These are phyloP conservation scores for Eimeria acervulina DNA, from an alignment of 169 alveolate genomes.

Conservation along the genomic window DNA sequence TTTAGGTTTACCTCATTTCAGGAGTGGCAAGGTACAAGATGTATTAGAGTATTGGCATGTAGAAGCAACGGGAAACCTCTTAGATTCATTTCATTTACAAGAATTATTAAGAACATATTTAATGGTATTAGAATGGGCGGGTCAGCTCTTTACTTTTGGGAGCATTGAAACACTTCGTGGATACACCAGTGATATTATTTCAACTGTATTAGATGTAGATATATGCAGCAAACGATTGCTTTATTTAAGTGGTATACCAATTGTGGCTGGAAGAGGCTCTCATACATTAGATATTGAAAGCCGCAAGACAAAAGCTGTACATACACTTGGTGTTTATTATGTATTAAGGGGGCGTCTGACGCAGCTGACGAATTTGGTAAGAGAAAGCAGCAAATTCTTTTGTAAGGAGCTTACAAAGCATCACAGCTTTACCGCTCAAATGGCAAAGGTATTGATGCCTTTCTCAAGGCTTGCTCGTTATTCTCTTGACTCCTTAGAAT, in stretches of 20 bases:
- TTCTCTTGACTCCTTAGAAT: slow-evolving; percentile 22
- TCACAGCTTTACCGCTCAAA: not conserved
- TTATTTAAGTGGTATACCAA: not conserved
- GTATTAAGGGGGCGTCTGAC: not conserved
- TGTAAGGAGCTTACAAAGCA: not conserved
- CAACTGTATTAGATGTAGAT: not conserved
- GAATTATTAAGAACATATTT: slow-evolving; percentile 1
- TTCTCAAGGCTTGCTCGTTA: slow-evolving; percentile 27
- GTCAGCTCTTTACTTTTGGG: not conserved
- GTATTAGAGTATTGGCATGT: slow-evolving; percentile 43
- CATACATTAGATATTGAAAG: not conserved
- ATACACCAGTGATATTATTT: not conserved
- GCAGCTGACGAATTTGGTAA: not conserved
- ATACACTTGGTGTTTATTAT: not conserved
- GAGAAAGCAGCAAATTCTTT: slow-evolving; percentile 24
- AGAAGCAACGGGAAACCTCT: not conserved
- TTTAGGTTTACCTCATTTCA: not conserved
- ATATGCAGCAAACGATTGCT: slow-evolving; percentile 28
- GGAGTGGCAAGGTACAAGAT: slow-evolving; percentile 31
- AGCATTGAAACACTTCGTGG: not conserved
- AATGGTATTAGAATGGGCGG: not conserved
- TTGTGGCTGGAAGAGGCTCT: not conserved
- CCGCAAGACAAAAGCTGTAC: slow-evolving; percentile 26
- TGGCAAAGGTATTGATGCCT: not conserved
- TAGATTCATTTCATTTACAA: not conserved